A percentile compares a stretch with the other conserved stretches of the same genome.
These are phyloP conservation scores for Candida incommunis DNA, from an alignment of 805 yeast species.

Conservation along the genomic window DNA sequence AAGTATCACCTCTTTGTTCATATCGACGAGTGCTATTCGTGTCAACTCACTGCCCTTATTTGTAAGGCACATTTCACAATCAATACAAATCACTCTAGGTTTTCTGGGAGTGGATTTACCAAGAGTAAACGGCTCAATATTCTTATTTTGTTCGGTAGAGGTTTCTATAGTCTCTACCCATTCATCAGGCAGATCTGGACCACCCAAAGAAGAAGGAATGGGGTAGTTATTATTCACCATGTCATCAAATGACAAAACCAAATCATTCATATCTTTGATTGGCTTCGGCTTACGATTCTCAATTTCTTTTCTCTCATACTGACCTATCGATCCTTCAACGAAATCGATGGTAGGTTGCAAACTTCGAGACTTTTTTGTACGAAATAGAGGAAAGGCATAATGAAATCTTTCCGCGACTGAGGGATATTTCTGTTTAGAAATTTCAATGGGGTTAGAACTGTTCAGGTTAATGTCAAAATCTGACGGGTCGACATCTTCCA, in stretches of 20 bases:
- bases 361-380: neutral
- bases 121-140: slow-evolving; percentile 62
- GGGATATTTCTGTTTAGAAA: neutral
- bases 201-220: neutral
- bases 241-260: neutral
- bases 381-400: neutral
- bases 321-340: neutral
- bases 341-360: neutral
- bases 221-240: neutral
- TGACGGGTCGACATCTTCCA: neutral
- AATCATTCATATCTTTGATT: neutral
- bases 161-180: neutral
- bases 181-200: neutral
- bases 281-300: neutral
- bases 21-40: slow-evolving; percentile 61
- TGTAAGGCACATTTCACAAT: slow-evolving; percentile 85
- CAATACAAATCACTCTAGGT: too few relatives aligned
- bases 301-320: neutral
- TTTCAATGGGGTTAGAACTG: neutral
- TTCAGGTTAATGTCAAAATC: neutral
- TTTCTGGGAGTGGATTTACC: too few relatives aligned
- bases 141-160: neutral
- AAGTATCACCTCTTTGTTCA: slow-evolving; percentile 37
- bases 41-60: slow-evolving; percentile 44
- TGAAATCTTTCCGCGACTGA: neutral